Evolutionary conservation across 208 protist genomes (phyloP), one percentile per base, ranked within the genome.

Genomic region (Trypanosoma melophagium): DNA sequence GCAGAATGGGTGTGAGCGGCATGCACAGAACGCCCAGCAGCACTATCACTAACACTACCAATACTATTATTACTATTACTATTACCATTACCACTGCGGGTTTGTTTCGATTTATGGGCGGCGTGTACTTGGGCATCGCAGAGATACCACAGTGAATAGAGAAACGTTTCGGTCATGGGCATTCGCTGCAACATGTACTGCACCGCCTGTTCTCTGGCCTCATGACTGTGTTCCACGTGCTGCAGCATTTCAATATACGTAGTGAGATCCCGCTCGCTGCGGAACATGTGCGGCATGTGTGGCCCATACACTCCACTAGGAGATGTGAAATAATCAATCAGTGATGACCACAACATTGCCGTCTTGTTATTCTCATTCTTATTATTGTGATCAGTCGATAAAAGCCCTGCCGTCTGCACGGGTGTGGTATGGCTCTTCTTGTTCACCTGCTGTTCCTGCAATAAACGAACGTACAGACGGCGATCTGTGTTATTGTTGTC

Each of bases 241-340:
- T 63, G 70, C 21, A 67, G 64, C 57, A 80, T 60, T 17, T 50
- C 53, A 38, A 80, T 21, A 72, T 78, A 84, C 8, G 16, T 41
- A n/a, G 50, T 44, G 17, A 73, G 58, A 54, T 66, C 65, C 45
- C 35, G n/a, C 21, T 51, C 21, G 7, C 28, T 41, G 13, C 53
- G 65, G 68, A 71, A 80, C 52, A 63, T 80, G 58, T 69, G 74
- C 25, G 63, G 79, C 67, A 74, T 74, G 61, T 69, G 75, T 16
- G 66, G 61, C 24, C 60, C 58, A 54, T 24, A 44, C 41, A 72
- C 60, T 1, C 7, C 25, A 10, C 38, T 44, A 12, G 61, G 21
- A 31, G 59, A 52, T 2, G 59, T 40, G 50, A 69, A 75, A 35
- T 62, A 62, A 51, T 67, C 50, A 3, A 31, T 31, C 35, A 72